Evolutionary conservation across 352 stramenopile species (phyloP), one percentile per base, ranked within the genome.

Genomic region (Phytophthora ramorum): DNA sequence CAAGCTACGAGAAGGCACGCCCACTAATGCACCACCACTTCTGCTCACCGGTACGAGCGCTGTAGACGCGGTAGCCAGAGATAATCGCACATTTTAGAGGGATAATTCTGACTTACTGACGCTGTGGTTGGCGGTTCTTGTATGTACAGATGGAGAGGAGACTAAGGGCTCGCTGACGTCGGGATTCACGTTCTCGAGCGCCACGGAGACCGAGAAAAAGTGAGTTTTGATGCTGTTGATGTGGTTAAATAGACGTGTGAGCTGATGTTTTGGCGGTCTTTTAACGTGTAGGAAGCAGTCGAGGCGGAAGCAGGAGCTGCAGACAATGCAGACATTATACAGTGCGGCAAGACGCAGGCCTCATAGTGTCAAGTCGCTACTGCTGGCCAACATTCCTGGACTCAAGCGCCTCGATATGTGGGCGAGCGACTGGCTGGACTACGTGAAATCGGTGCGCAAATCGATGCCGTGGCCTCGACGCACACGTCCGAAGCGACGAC

Each of bases 301-400:
- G 17, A 69, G 61, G 40, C 75, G 76, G 32, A 78, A 83, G 47
- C 66, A 81, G 38, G 75, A 87, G 63, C 57, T 89, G 28, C 54
- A 76, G 46, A 65, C 68, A 43, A 84, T 89, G 63, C 55, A 76
- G 41, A 75, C 58, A 26, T 60, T 90, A 46, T 83, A 83, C 44
- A 63, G 38, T 35, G 76, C 78, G 40, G 76, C 72, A n/a, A 77
- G 59, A 53, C 75, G 69, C 49, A 63, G 71, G 37, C 78, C 65
- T 34, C 59, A 79, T 43, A 72, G 79, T 52, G 49, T 82, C 30
- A 77, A 78, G 41, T 71, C 78, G 22, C 44, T 76, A 22, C 59
- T 90, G 22, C 37, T 79, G 22, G 55, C 69, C 20, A 66, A 77
- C 32, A 71, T 85, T 17, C 69, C 79, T 30, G 66, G 71, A 28